These are phyloP conservation scores for Heimioporus sp. DNA, from an alignment of 768 basidiomycete genomes.

Conservation along the genomic window DNA sequence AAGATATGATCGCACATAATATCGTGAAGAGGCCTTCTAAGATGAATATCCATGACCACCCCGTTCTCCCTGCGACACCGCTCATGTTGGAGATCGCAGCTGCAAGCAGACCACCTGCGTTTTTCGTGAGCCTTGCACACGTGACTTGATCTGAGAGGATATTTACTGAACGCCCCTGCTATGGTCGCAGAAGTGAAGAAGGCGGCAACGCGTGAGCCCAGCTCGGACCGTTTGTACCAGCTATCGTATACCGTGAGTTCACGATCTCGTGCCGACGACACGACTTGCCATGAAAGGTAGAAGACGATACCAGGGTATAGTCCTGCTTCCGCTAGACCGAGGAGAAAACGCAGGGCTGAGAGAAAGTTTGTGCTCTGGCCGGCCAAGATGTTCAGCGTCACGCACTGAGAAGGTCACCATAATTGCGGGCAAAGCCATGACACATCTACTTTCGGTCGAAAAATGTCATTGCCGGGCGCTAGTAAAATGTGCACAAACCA, in stretches of 20 bases:
- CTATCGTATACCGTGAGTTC: slow-evolving; percentile 29
- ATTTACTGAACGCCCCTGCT: slow-evolving; percentile 70
- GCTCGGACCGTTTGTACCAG: slow-evolving; percentile 80
- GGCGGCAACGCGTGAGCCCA: slow-evolving; percentile 65
- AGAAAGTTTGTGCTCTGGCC: background rate
- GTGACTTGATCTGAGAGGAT: background rate
- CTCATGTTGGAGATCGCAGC: slow-evolving; percentile 70
- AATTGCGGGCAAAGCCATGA: slow-evolving; percentile 61
- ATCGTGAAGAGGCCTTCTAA: slow-evolving; percentile 72
- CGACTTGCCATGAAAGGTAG: slow-evolving; percentile 54
- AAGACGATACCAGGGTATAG: slow-evolving; percentile 55
- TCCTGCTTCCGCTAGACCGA: slow-evolving; percentile 55
- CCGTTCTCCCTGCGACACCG: slow-evolving; percentile 59
- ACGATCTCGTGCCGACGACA: background rate
- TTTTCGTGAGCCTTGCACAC: too few species aligned
- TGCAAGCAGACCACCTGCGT: slow-evolving; percentile 58
- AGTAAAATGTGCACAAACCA: slow-evolving; percentile 30
- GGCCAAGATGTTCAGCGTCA: background rate
- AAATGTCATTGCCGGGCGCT: background rate
- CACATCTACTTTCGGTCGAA: slow-evolving; percentile 41
- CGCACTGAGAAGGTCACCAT: slow-evolving; percentile 60
- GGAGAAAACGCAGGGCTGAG: slow-evolving; percentile 56
- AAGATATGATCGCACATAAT: slow-evolving; percentile 54
- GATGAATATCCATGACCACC: slow-evolving; percentile 75
- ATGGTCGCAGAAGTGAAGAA: slow-evolving; percentile 83